Conservation (phyloP, 129 eudicot genomes). For the Dittrichia graveolens region DNA sequence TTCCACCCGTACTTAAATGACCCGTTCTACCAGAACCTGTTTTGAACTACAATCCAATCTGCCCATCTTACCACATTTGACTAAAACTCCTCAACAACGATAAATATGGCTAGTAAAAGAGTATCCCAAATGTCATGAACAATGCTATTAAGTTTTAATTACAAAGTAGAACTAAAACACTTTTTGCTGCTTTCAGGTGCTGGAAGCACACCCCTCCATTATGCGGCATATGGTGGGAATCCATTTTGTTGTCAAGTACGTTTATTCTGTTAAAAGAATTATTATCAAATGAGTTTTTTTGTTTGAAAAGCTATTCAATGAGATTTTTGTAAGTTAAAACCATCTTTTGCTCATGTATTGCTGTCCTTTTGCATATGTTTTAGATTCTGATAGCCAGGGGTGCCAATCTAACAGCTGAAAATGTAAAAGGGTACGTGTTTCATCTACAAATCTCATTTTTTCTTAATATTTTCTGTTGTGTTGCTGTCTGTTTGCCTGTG, state of each 20-base stretch:
- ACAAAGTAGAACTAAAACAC: not conserved
- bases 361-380: conserved; percentile 19
- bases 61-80: not conserved
- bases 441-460: not conserved
- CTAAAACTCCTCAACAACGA: not conserved
- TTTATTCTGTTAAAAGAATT: conserved; percentile 14
- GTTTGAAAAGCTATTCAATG: no score
- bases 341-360: conserved; percentile 9
- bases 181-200: conserved; percentile 56
- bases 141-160: not conserved
- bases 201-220: conserved; percentile 97
- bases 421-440: conserved; percentile 72
- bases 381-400: conserved; percentile 85
- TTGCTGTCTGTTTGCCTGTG: no score
- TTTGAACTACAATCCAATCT: not conserved
- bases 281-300: not conserved
- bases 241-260: conserved; percentile 87
- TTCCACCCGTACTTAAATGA: no score
- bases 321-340: not conserved
- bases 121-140: not conserved
- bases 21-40: no score
- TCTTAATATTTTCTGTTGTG: not conserved
- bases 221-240: conserved; percentile 97
- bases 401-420: conserved; percentile 69
- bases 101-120: not conserved